Base-by-base conservation (phyloP, 2,329 filamentous ascomycete genomes). In the Aspergillus viridinutans region DNA sequence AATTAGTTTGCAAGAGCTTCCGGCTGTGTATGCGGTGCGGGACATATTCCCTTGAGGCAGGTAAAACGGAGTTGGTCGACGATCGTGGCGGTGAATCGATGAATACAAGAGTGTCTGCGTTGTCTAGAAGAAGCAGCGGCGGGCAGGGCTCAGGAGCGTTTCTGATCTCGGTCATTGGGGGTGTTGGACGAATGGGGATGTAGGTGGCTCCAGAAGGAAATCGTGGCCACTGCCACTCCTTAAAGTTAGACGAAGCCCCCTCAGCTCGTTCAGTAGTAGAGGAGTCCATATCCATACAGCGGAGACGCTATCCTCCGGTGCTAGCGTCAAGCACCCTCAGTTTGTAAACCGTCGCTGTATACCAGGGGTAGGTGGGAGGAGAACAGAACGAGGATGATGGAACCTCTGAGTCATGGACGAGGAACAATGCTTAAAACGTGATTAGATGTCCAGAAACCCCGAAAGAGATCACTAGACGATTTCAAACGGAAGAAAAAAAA, bases 51-150 rank as follows among this genome's bases (percentile, higher is more conserved):
- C 35, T 56, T 49, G 53, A 64, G 29, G 43, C 60, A 10, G 63
- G 62, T 20, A 57, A 50, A 12, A 56, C 32, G 17, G 48, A 56
- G 48, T 58, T 53, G 32, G 56, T 57, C 23, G 60, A 53, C 21
- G 55, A 50, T 54, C 65, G 57, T 3, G 69, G 68, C 1, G 69
- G 63, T 20, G 66, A 55, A 20, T 75, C 74, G 47, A 76, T 71
- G 50, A 69, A 74, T 1, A 74, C 67, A 17, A 74, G 62, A 0
- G 74, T 76, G 57, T 77, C 74, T 28, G 64, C 72, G n/a, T 67
- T 64, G 10, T 56, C 20, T 7, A 57, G 47, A 20, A 61, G 55
- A 17, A 63, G 40, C 20, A 61, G 21, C 21, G 43, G 23, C 17
- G 42, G 42, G 42, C 42, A 45, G 8, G 42, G n/a, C 21, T 10